Base-by-base conservation (phyloP, 2,329 filamentous ascomycete species). In the Colletotrichum orbiculare region DNA sequence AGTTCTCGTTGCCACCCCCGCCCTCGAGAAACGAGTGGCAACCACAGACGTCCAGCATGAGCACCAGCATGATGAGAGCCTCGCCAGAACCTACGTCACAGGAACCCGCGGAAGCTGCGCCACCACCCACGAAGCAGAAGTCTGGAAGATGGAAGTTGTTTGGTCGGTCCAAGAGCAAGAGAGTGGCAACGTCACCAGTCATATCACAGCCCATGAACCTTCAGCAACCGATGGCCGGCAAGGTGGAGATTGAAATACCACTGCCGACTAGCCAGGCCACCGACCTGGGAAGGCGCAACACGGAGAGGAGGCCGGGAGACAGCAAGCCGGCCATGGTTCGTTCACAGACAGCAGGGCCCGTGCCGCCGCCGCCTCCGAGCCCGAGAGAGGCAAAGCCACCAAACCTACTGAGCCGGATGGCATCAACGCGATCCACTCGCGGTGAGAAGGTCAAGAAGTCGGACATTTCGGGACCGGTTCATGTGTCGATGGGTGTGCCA, bases 91-190 rank as follows among this genome's bases (percentile, higher is more conserved):
- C 67, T 9, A 38, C 41, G n/a, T 41, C 13, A 13, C 52, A 52
- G 47, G 62, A 55, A 15, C 15, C 38, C 6, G 37, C 52, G 37
- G 60, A 61, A 49, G 55, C 68, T 12, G 49, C 41, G 41, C 59
- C 53, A 11, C 47, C 64, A n/a, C 49, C 78, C 13, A 43, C 78
- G 42, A 82, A 79, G 69, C 78, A 81, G 47, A 88, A 85, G 74
- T 78, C 81, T 2, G 82, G 84, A 25, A 87, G 84, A 75, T 87
- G 87, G 79, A 88, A 84, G 59, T 71, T 89, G n/a, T 87, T 90
- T 67, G 83, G 82, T 12, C 67, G 77, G 61, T 79, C 77, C 38
- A 78, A 75, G 43, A 78, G 76, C 47, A 79, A 75, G 64, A 71
- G 73, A 52, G 61, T 55, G 8, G 64, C 64, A n/a, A 48, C 63